Evolutionary conservation across 139 green algal species (phyloP).

Genomic region (Chlorella sorokiniana): DNA sequence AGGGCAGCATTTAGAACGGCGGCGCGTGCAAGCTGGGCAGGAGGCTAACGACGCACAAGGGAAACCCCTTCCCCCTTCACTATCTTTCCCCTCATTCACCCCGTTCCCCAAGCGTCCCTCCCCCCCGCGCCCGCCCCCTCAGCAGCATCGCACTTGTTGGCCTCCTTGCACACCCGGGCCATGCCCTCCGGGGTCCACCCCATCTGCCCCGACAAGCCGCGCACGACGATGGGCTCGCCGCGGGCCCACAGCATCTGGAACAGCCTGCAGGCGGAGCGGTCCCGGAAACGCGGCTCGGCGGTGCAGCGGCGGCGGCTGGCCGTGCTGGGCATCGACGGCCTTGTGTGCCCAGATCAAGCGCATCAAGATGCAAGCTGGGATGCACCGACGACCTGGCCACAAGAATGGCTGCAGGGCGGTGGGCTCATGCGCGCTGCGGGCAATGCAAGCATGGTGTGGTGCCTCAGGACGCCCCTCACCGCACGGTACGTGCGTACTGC

Average conservation of each 20-base stretch:
- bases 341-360: too few species aligned
- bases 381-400: too few species aligned
- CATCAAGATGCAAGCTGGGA: too few species aligned
- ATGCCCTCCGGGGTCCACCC: slow-evolving; percentile 57
- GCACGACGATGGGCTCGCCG: slow-evolving; percentile 66
- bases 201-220: slow-evolving; percentile 35
- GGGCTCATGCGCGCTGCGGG: not conserved
- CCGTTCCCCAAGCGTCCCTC: not conserved
- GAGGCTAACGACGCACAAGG: too few species aligned
- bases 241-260: slow-evolving; percentile 50
- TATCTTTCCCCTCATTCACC: not conserved
- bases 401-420: not conserved
- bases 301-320: too few species aligned
- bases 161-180: slow-evolving; percentile 40
- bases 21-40: too few species aligned
- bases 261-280: not conserved
- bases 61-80: too few species aligned
- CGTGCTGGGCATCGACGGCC: too few species aligned
- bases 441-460: too few species aligned
- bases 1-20: too few species aligned
- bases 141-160: not conserved
- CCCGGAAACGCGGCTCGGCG: too few species aligned
- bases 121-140: not conserved
- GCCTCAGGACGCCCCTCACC: too few species aligned
- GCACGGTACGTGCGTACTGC: not conserved